Evolutionary conservation across 495 filamentous ascomycete genomes (phyloP), one percentile per base, ranked within the genome.

Genomic region (Aspergillus haitiensis): DNA sequence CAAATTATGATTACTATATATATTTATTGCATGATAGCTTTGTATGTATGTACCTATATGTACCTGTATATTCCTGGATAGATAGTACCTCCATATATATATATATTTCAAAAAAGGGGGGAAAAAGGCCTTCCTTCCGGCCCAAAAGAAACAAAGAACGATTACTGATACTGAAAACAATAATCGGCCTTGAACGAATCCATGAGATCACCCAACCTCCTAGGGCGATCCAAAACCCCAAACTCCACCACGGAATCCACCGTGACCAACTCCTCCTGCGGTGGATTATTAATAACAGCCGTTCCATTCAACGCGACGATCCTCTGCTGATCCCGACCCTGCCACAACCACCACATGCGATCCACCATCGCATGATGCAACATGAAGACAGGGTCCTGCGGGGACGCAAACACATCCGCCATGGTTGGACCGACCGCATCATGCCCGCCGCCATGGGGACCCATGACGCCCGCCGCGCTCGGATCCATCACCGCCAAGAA

Each of bases 271-370:
- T 42, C 42, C 37, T 52, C 64, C 11, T 44, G 37, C 12, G 71
- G 69, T 18, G 67, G 66, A 49, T 75, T 69, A 21, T 62, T 50
- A 21, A 69, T 60, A 0, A 47, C 50, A 21, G 50, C 56, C 7
- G 70, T 75, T 0, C 69, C 71, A 57, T 75, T 73, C 5, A 73
- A 21, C 49, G 66, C 66, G 33, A 49, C 21, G 34, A 64, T 61
- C 15, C 65, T 59, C 36, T 39, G 59, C 32, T 8, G 16, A 39
- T 67, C 66, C 15, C 7, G 9, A 6, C 40, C 55, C 66, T 86
- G 83, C 84, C 84, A 87, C 15, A 74, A 65, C 72, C 75, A 78
- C 83, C 83, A 87, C 13, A 85, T 35, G 1, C 82, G 76, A 64
- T 85, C 84, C 0, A 86, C 67, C 62, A 82, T 75, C 5, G 72